Evolutionary conservation across 1,139 yeast genomes (phyloP).

Genomic region (Debaryomyces fabryi): DNA sequence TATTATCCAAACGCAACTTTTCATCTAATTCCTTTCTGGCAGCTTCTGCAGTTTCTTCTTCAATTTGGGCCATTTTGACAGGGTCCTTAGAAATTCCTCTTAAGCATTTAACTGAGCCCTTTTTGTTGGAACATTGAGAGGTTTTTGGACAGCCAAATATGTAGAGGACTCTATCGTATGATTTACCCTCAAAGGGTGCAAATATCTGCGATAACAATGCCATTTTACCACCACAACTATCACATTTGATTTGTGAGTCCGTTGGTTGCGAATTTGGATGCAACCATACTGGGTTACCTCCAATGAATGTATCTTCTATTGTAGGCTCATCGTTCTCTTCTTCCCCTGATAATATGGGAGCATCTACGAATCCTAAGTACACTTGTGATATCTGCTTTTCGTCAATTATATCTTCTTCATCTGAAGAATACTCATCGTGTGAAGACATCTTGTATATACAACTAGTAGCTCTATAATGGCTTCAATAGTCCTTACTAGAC

Average conservation of each 20-base stretch:
- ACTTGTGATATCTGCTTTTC: slow-evolving; percentile 31
- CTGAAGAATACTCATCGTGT: slow-evolving; percentile 46
- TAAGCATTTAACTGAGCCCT: slow-evolving; percentile 72
- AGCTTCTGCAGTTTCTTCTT: slow-evolving; percentile 39
- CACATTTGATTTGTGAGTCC: slow-evolving; percentile 57
- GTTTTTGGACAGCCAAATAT: slow-evolving; percentile 72
- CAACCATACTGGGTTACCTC: slow-evolving; percentile 70
- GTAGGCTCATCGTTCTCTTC: slow-evolving; percentile 49
- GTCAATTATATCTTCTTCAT: slow-evolving; percentile 38
- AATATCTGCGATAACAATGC: slow-evolving; percentile 75
- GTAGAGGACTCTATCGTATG: slow-evolving; percentile 80
- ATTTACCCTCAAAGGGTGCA: slow-evolving; percentile 72
- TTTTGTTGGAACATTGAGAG: slow-evolving; percentile 59
- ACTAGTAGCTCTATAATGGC: background rate
- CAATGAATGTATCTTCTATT: slow-evolving; percentile 75
- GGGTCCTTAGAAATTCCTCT: slow-evolving; percentile 73
- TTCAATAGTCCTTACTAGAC: background rate
- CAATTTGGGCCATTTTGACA: slow-evolving; percentile 41
- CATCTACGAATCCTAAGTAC: slow-evolving; percentile 68
- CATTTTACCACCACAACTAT: slow-evolving; percentile 62
- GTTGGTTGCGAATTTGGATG: slow-evolving; percentile 59
- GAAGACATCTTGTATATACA: slow-evolving; percentile 25
- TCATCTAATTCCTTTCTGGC: slow-evolving; percentile 41
- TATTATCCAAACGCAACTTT: slow-evolving; percentile 43
- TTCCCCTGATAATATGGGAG: slow-evolving; percentile 29